Conservation (phyloP, 257 asterid species). For the Nicotiana otophora region DNA sequence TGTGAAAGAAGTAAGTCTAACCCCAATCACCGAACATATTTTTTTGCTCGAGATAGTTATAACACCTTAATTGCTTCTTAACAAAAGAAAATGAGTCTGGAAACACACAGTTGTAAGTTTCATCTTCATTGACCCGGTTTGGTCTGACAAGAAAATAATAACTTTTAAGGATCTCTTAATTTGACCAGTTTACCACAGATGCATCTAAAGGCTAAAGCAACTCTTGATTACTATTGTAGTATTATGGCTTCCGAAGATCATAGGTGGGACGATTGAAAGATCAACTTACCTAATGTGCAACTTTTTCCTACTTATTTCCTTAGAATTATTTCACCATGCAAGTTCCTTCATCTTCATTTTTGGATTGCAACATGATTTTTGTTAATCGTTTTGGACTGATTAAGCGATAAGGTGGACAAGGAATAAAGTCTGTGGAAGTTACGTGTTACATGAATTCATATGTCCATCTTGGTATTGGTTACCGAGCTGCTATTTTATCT, state of each 20-base stretch:
- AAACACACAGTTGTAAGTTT: neutral
- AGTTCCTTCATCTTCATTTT: slow-evolving; percentile 1
- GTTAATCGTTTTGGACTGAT: neutral
- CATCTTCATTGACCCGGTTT: neutral
- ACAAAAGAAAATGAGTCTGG: neutral
- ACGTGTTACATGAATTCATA: neutral
- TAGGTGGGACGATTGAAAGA: neutral
- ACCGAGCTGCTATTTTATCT: neutral
- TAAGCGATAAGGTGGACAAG: neutral
- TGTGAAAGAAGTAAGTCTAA: slow-evolving; percentile 68
- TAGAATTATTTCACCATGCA: neutral
- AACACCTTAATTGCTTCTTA: neutral
- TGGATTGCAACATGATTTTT: neutral
- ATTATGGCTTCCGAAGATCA: neutral
- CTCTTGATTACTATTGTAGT: neutral
- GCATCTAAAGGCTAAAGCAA: neutral
- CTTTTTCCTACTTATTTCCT: neutral
- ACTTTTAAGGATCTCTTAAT: neutral
- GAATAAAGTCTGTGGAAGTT: neutral
- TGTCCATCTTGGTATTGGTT: neutral
- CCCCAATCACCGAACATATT: neutral
- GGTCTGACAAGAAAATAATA: neutral
- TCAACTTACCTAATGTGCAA: neutral
- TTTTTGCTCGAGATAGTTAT: neutral
- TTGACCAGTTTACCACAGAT: neutral